Percentiles rank a stretch among this genome's conserved stretches.
phyloP scores from a whole-genome alignment of 768 basidiomycete species.

The Gyrodon lividus region DNA sequence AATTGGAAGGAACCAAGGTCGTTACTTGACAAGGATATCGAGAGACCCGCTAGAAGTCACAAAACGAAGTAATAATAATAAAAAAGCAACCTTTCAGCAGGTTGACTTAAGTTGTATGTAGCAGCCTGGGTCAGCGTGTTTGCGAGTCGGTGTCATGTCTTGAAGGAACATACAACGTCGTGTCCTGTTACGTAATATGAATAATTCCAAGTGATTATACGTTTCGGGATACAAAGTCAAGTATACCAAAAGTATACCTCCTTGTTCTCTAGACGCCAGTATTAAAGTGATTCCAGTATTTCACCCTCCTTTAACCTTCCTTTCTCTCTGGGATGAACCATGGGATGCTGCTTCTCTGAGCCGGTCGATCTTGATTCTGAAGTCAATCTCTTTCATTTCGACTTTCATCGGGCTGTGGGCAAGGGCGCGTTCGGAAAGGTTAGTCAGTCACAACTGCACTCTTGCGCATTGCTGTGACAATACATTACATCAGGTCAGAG shows the following conservation, averaged over 20 bases:
- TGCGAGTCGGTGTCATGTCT: too few relatives aligned
- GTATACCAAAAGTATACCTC: constrained; percentile 28
- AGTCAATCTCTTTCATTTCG: constrained; percentile 92
- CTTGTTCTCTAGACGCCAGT: constrained; percentile 35
- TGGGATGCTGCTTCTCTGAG: constrained; percentile 64
- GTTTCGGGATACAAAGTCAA: constrained; percentile 25
- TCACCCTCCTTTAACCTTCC: constrained; percentile 29
- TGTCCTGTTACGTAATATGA: not conserved
- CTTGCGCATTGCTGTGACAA: constrained; percentile 6
- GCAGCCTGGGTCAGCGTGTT: too few relatives aligned
- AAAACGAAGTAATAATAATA: too few relatives aligned
- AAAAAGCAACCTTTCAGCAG: too few relatives aligned
- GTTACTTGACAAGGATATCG: not conserved
- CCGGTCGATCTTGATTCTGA: constrained; percentile 85
- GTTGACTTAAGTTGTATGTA: too few relatives aligned
- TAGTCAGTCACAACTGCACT: constrained; percentile 8
- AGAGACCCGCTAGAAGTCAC: too few relatives aligned
- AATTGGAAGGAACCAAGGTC: not conserved
- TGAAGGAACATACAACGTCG: too few relatives aligned
- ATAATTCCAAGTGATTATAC: not conserved
- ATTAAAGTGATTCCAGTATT: constrained; percentile 17
- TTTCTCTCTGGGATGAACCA: constrained; percentile 42
- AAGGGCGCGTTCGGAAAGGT: constrained; percentile 99
- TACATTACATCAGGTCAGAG: constrained; percentile 67
- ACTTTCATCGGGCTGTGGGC: constrained; percentile 91